Percentiles rank a stretch among this genome's conserved stretches.
Conservation (phyloP, 768 basidiomycete species). For the Tulasnella sp. region DNA sequence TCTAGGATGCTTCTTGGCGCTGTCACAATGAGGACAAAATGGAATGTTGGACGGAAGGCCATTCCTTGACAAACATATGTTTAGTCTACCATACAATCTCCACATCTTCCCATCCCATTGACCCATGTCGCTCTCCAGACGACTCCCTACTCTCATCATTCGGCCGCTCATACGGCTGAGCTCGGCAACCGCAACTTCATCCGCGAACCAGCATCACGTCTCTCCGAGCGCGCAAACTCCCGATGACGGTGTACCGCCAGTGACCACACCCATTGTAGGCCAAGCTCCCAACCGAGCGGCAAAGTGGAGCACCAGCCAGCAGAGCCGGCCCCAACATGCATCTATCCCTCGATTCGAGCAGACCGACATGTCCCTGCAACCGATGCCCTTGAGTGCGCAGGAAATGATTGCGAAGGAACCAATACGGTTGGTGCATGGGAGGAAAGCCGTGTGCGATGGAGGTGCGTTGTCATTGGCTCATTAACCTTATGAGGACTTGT, state of each 20-base stretch:
- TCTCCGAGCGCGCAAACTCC: no score
- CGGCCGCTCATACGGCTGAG: no score
- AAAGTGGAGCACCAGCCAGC: slow-evolving; percentile 82
- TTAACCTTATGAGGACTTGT: background rate
- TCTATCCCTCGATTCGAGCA: slow-evolving; percentile 86
- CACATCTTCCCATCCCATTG: no score
- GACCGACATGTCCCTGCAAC: slow-evolving; percentile 76
- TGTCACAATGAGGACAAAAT: no score
- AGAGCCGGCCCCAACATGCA: slow-evolving; percentile 45
- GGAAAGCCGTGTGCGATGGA: slow-evolving; percentile 90
- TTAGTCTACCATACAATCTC: no score
- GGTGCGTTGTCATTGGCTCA: slow-evolving; percentile 42
- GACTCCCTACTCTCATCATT: no score
- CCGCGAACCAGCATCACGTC: no score
- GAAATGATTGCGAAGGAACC: slow-evolving; percentile 80
- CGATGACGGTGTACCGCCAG: background rate
- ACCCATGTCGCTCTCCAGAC: no score
- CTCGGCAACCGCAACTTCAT: no score
- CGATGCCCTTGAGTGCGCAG: slow-evolving; percentile 84
- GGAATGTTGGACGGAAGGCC: no score
- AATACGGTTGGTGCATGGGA: slow-evolving; percentile 62
- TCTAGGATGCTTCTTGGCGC: no score
- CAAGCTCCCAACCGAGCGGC: slow-evolving; percentile 77
- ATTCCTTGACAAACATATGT: no score
- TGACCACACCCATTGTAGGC: slow-evolving; percentile 20